Evolutionary conservation across 148 eudicot genomes (phyloP).

Genomic region (Rhododendron molle): DNA sequence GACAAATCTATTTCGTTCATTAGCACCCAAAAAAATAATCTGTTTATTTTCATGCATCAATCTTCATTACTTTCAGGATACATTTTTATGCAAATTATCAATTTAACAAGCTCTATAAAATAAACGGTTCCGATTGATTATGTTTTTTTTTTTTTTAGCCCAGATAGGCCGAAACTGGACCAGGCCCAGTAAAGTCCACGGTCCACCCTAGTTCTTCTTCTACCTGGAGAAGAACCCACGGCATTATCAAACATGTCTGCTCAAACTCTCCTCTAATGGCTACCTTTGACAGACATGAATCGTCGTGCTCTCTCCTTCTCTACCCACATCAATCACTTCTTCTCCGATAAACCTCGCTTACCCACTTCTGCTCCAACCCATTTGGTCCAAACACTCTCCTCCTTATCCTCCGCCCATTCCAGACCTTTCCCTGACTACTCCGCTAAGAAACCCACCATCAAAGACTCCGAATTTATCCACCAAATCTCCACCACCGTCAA

Average conservation of each 20-base stretch:
- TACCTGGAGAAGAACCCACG: neutral
- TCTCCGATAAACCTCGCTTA: neutral
- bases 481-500: slow-evolving; percentile 55
- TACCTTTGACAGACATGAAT: neutral
- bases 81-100: no score
- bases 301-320: neutral
- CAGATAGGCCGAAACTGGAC: no score
- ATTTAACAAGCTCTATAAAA: no score
- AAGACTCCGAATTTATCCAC: slow-evolving; percentile 72
- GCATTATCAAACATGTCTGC: neutral
- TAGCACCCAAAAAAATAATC: no score
- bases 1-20: no score
- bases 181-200: no score
- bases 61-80: no score
- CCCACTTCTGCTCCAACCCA: neutral
- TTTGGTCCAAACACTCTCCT: slow-evolving; percentile 22
- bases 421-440: slow-evolving; percentile 82
- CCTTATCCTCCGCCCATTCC: slow-evolving; percentile 30
- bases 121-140: no score
- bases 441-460: slow-evolving; percentile 54
- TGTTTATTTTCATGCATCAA: no score
- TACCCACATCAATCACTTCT: neutral
- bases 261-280: neutral
- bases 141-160: no score
- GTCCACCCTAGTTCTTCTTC: neutral